A percentile compares a stretch with the other conserved stretches of the same genome.
Evolutionary conservation across 169 alveolate species (phyloP).

Genomic region (Plasmodium yoelii): DNA sequence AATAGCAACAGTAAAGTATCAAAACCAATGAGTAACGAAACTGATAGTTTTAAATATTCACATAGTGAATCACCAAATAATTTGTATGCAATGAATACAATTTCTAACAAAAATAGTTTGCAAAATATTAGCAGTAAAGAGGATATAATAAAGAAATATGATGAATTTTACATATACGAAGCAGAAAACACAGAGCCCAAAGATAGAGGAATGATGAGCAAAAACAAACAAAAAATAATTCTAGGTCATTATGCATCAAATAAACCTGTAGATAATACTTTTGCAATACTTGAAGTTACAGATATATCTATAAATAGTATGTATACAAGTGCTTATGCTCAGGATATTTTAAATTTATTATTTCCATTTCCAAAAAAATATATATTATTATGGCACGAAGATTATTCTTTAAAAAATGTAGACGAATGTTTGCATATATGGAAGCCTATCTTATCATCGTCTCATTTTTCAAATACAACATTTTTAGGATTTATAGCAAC

Average conservation of each 20-base stretch:
- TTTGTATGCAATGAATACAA: constrained; percentile 22
- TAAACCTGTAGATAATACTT: constrained; percentile 38
- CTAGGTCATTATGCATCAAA: constrained; percentile 72
- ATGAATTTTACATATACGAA: constrained; percentile 64
- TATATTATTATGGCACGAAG: constrained; percentile 76
- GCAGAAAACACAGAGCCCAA: constrained; percentile 74
- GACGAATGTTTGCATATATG: constrained; percentile 76
- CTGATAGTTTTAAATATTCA: constrained; percentile 5
- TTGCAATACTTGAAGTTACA: constrained; percentile 66
- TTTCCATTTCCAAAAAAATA: constrained; percentile 75
- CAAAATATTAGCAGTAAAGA: background rate
- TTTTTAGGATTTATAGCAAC: constrained; percentile 60
- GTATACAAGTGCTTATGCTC: constrained; percentile 71
- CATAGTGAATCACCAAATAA: constrained; percentile 20
- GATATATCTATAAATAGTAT: constrained; percentile 74
- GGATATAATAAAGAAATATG: constrained; percentile 3
- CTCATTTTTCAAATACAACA: constrained; percentile 16
- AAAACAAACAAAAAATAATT: constrained; percentile 71
- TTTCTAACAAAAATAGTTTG: background rate
- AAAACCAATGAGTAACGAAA: constrained; percentile 1
- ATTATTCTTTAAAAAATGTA: constrained; percentile 65
- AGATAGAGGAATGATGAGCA: constrained; percentile 79
- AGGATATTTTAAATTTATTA: constrained; percentile 54
- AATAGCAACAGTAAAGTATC: background rate
- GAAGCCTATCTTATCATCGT: constrained; percentile 67